These are phyloP conservation scores for Gymnopilus junonius DNA, from an alignment of 768 basidiomycete genomes.

Conservation along the genomic window DNA sequence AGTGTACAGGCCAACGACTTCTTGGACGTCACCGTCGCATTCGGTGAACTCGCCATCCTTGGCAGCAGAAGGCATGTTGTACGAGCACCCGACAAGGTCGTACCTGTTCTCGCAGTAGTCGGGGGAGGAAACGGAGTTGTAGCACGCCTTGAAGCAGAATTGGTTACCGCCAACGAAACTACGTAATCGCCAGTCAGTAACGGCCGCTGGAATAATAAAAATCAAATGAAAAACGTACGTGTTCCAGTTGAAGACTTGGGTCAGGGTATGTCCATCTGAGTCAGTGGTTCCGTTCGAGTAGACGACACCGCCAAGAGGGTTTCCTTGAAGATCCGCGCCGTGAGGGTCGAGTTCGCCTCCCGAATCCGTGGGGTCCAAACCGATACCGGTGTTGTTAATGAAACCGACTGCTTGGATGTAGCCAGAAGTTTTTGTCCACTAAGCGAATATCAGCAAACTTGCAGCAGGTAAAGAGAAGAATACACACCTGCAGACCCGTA, in stretches of 20 bases:
- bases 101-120: constrained; percentile 67
- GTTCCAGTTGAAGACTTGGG: constrained; percentile 72
- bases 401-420: constrained; percentile 24
- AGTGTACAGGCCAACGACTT: constrained; percentile 53
- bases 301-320: constrained; percentile 74
- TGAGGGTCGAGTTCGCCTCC: constrained; percentile 54
- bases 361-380: constrained; percentile 14
- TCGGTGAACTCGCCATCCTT: constrained; percentile 58
- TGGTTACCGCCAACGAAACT: constrained; percentile 67
- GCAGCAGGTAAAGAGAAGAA: constrained; percentile 27
- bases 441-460: constrained; percentile 40
- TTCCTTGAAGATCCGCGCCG: constrained; percentile 76
- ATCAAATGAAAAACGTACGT: constrained; percentile 44
- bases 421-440: constrained; percentile 27
- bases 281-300: constrained; percentile 61
- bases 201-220: neutral
- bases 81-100: constrained; percentile 71
- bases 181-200: neutral
- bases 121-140: constrained; percentile 49
- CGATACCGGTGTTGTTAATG: constrained; percentile 21
- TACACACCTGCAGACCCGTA: constrained; percentile 57
- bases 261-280: constrained; percentile 42
- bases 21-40: constrained; percentile 70
- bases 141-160: constrained; percentile 76
- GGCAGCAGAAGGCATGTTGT: constrained; percentile 69